Evolutionary conservation across 2,329 filamentous ascomycete genomes (phyloP), one percentile per base, ranked within the genome.

Genomic region (Pseudocercospora fijiensis): DNA sequence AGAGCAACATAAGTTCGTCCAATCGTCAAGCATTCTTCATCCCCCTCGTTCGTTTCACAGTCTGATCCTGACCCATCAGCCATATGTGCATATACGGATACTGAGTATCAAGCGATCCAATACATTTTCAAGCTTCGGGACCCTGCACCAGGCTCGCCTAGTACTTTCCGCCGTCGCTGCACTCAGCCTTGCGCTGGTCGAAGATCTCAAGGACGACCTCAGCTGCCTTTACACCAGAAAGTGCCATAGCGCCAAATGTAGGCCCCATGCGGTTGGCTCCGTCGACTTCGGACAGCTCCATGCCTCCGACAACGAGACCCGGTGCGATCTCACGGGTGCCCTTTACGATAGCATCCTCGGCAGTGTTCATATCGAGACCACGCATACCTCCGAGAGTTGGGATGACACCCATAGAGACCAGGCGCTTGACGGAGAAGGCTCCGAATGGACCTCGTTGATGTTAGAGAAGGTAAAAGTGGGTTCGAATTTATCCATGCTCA

Each of bases 291-390:
- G 88, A 91, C 70, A 96, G 82, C 78, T 96, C 92, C 92, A 97
- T 97, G 43, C 92, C 93, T 59, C 92, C 93, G n/a, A 96, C 90
- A 72, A 96, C 92, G 68, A 97, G 82, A 27, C 93, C 92, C 5
- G 91, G 91, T 13, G 92, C 87, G 65, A 97, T 85, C 82, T 96
- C 92, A 65, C 92, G 88, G 6, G 92, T 96, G 70, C 89, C 84
- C 84, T 95, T 96, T 76, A 96, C 92, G 71, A 97, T 96, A 55
- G 92, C 92, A 72, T 97, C 92, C 78, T 97, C 92, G 51, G 92
- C 92, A 1, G 84, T 82, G 79, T 92, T 91, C 92, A 96, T 97
- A 78, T 97, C 92, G 18, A 97, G 83, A 8, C 92, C 93, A 63
- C 92, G 88, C 92, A 97, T 97, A 69, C 92, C 92, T 62, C 91